Base-by-base conservation (phyloP, 345 rosid species). In the Heritiera littoralis region DNA sequence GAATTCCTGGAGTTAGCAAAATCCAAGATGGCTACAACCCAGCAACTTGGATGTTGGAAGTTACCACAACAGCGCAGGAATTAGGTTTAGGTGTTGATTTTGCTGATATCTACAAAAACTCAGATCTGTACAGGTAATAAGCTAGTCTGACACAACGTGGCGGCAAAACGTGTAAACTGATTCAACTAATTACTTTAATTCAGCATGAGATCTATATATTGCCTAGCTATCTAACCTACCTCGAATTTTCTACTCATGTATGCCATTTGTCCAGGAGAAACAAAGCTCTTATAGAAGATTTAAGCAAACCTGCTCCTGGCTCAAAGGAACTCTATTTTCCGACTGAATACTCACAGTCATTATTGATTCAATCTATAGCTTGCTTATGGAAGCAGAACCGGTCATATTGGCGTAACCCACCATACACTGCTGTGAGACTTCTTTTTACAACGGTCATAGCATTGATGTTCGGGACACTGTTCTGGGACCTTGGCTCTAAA, bases 1-100 rank as follows among this genome's bases (percentile, higher is more conserved):
- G 76, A 72, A 81, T 93, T 46, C 83, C 82, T 69, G 97, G 95
- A 78, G 85, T 89, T 30, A 74, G 78, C 40, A 89, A 89, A 83
- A 91, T 92, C 80, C 86, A 82, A 79, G 92, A 91, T 52, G 95
- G 95, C 2, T 89, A 90, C 75, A 94, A 94, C 74, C 98, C 98
- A 28, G 98, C 97, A 74, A 91, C 95, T 17, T 92, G 98, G 98
- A 92, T 94, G 94, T 80, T 94, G 54, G 97, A 94, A 84, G 94
- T 88, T 51, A 88, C 92, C 20, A 56, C 77, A 66, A 17, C 86
- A 9, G 85, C 91, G 1, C 97, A 93, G 78, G 98, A 93, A 82
- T 45, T 84, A 9, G 83, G 91, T 74, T 54, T 89, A 80, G 90
- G 88, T 38, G 83, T 92, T 4, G 91, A 93, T 84, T 93, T 93